A percentile compares a stretch with the other conserved stretches of the same genome.
Conservation (phyloP, 345 rosid genomes). For the Citrus reticulata region DNA sequence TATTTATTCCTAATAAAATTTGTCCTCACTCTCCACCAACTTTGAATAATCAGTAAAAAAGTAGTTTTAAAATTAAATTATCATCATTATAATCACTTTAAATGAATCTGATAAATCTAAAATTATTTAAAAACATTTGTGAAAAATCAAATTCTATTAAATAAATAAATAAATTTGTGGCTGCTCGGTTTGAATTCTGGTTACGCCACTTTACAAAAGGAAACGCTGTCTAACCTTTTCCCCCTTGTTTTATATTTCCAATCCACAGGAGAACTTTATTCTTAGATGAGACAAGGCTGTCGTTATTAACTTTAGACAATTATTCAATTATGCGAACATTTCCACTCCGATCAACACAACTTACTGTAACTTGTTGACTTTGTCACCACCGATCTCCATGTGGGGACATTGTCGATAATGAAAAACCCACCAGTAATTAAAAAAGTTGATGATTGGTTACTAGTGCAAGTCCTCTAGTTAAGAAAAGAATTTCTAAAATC, state of each 20-base stretch:
- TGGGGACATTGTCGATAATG: conserved; percentile 11
- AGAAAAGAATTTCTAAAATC: background rate
- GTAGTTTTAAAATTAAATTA: too few relatives aligned
- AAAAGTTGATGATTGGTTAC: background rate
- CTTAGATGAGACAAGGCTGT: background rate
- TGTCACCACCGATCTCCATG: background rate
- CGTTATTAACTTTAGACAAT: conserved; percentile 5
- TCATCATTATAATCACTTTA: too few relatives aligned
- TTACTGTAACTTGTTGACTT: conserved; percentile 10
- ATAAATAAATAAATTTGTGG: too few relatives aligned
- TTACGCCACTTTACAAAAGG: background rate
- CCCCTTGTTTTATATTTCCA: background rate
- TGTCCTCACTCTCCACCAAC: too few relatives aligned
- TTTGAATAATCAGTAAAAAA: too few relatives aligned
- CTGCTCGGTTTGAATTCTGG: too few relatives aligned
- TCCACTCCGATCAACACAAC: background rate
- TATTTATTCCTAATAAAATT: too few relatives aligned
- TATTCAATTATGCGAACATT: background rate
- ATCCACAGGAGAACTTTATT: background rate
- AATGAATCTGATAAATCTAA: too few relatives aligned
- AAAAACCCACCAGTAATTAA: background rate
- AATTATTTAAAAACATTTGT: too few relatives aligned
- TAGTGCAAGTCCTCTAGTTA: background rate
- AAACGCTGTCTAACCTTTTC: background rate
- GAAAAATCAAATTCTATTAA: too few relatives aligned